phyloP scores from a whole-genome alignment of 345 rosid genomes.

The Pugionium cornutum region DNA sequence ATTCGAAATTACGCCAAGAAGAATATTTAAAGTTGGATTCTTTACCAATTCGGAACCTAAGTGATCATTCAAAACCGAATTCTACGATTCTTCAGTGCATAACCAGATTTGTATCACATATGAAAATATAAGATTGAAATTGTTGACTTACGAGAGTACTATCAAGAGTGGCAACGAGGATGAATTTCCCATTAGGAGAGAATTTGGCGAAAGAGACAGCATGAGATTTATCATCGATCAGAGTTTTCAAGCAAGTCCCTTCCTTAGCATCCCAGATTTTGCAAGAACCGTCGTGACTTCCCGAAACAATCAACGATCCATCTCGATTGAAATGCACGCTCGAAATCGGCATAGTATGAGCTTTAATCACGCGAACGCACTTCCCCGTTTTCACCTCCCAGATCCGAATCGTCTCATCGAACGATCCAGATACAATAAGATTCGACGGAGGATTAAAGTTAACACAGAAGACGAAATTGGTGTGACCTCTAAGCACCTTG shows the following conservation, averaged over 20 bases:
- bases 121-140: background rate
- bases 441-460: conserved; percentile 89
- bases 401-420: conserved; percentile 80
- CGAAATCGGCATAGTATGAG: conserved; percentile 80
- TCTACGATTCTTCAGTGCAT: background rate
- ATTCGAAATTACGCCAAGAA: background rate
- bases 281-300: conserved; percentile 86
- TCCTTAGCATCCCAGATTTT: conserved; percentile 88
- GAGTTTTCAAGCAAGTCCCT: conserved; percentile 75
- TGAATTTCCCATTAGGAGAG: conserved; percentile 90
- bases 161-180: conserved; percentile 86
- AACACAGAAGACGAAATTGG: conserved; percentile 80
- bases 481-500: conserved; percentile 77
- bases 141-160: conserved; percentile 72
- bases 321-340: conserved; percentile 86
- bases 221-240: conserved; percentile 69
- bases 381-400: conserved; percentile 96
- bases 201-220: conserved; percentile 89
- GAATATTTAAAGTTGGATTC: background rate
- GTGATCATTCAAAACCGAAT: too few species aligned
- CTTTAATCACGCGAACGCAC: conserved; percentile 59
- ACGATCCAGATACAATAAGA: conserved; percentile 79
- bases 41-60: too few species aligned
- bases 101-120: too few species aligned
- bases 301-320: conserved; percentile 91